Base-by-base conservation (phyloP, 2,329 filamentous ascomycete species). In the Pseudogymnoascus sp. region DNA sequence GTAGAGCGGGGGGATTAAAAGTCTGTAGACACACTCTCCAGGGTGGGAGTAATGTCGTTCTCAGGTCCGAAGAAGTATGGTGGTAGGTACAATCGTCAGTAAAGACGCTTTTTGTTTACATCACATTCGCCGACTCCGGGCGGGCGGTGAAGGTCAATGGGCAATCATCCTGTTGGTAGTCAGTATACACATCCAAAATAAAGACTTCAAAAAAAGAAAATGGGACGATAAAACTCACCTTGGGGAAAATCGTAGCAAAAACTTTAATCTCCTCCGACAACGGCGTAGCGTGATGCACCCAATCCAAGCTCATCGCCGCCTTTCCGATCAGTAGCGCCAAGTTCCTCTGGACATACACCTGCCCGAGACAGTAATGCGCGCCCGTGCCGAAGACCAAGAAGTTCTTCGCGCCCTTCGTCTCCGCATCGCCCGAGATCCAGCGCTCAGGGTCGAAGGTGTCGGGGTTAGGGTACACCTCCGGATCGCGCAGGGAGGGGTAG, bases 181-280 rank as follows among this genome's bases (percentile, higher is more conserved):
- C 73, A 66, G 70, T 69, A 62, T 64, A 63, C 59, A 65, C 42
- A 67, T 63, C 40, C 24, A 63, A 69, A 59, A 68, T 24, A 67
- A 56, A 62, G 11, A 2, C 7, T 6, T 6, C 21, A 42, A 14
- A 40, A 62, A 62, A 29, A 16, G 7, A 6, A 7, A 65, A 8
- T n/a, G 8, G 61, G 24, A 19, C 37, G 59, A 5, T 38, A 61
- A 40, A 61, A 79, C 87, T 76, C 78, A 96, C 93, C 89, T 89
- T 89, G 63, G 95, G 95, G 83, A 99, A 99, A 70, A 99, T 96
- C 29, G 92, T 97, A 42, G 95, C 95, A 78, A 97, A 99, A 69
- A 97, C 93, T 80, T 96, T 93, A 77, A 99, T 97, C 76, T 96
- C 88, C 79, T 99, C 95, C 0, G 91, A 96, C 64, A 81, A 73